Base-by-base conservation (phyloP, 2,329 filamentous ascomycete species). In the Calonectria pseudoreteaudii region DNA sequence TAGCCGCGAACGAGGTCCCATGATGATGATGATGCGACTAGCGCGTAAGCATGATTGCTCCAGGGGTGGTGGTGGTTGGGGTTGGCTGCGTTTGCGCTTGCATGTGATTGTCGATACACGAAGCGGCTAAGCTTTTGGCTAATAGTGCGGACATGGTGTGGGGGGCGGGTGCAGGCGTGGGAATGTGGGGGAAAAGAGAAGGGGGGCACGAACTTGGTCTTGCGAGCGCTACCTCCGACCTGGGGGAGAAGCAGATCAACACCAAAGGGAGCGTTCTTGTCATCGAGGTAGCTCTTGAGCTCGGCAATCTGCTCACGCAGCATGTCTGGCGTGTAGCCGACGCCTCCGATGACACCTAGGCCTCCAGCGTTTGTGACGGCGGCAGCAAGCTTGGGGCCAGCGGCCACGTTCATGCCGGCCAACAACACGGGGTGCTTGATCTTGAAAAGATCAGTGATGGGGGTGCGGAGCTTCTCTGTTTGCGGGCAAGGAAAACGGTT, bases 401-500 rank as follows among this genome's bases (percentile, higher is more conserved):
- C 97, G 71, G 97, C 97, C 77, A 98, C 97, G 90, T 99, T 98
- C 97, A 99, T 99, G 85, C 97, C 97, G 81, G 97, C 97, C 76
- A 99, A 93, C 82, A 99, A 89, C 84, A 99, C 90, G 73, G 97
- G 97, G 88, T 99, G 97, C 86, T 98, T 95, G 91, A 99, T 98
- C 90, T 95, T 94, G 87, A 99, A 94, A 78, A 98, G 94, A 91
- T 98, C 96, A 80, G 97, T 99, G 82, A 96, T 90, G 79, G 94
- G 93, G 68, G 97, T 99, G 83, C 94, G 94, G 86, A 99, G 93
- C 89, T 86, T 81, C 83, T 86, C 84, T 86, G 76, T 52, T 53
- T 13, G 31, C 28, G 26, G 31, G 31, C 31, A 34, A 11, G n/a
- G n/a, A 16, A 23, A 13, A 52, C 18, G 38, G 70, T 80, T 65